Base-by-base conservation (phyloP, 345 rosid species). In the Salix viminalis region DNA sequence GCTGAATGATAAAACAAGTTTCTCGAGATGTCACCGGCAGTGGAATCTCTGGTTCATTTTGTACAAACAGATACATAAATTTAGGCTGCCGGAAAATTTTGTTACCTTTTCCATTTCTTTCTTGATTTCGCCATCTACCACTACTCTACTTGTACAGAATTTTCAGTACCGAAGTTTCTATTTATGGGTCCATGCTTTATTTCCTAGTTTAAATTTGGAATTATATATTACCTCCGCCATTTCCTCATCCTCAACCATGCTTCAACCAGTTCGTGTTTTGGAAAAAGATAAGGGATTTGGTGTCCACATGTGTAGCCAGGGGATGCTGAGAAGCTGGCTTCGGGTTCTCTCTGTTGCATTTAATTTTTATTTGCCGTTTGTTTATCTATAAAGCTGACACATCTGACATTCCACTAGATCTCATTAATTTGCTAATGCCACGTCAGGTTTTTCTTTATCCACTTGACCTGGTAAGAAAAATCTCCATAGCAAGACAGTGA, bases 11-110 rank as follows among this genome's bases (percentile, higher is more conserved):
- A n/a, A 36, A 39, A 79, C 23, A 74, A 70, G 61, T 60, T 48
- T 50, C 79, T 52, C 21, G 79, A 77, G 76, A 75, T 60, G 71
- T 75, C 50, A 76, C 85, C 87, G 85, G 89, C 85, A 79, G 84
- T 72, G 32, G 83, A 84, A 36, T 76, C 71, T 73, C 83, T 73
- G 81, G 83, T 80, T 72, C 78, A 65, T 78, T 73, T 54, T 85
- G 92, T 83, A 88, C 85, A 85, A 80, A 82, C 65, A 48, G 7
- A 32, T 75, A 42, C 32, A 73, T 28, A 28, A 44, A 65, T 67
- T 72, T 75, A 81, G 72, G 28, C 79, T 65, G 84, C 86, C 75
- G 87, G 84, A 76, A 88, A 86, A 64, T 90, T 92, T 92, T 92
- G 97, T 85, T 81, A 58, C 84, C 79, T 67, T 76, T 64, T 14